A percentile compares a stretch with the other conserved stretches of the same genome.
phyloP scores from a whole-genome alignment of 2,329 filamentous ascomycete genomes.

The Geosmithia morbida region DNA sequence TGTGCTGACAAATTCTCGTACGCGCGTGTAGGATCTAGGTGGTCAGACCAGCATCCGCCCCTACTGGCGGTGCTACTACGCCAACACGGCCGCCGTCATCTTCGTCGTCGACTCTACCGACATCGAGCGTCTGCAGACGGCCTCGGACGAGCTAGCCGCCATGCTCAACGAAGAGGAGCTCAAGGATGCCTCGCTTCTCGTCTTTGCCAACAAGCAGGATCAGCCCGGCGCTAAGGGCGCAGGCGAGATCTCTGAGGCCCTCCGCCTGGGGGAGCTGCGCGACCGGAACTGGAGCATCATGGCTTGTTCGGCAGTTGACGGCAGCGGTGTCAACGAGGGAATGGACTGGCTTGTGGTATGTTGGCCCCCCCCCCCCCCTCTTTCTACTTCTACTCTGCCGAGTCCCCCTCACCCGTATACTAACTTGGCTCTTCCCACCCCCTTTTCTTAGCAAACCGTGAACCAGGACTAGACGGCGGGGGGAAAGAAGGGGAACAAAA shows the following conservation, averaged over 20 bases:
- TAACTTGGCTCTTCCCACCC: not conserved
- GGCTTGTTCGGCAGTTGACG: constrained; percentile 91
- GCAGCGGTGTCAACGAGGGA: constrained; percentile 84
- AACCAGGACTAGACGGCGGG: constrained; percentile 7
- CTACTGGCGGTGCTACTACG: constrained; percentile 99
- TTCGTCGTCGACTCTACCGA: constrained; percentile 98
- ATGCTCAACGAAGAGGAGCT: constrained; percentile 98
- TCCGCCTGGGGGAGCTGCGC: constrained; percentile 78
- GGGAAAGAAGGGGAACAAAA: no score
- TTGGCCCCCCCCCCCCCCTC: constrained; percentile 6
- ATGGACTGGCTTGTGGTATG: constrained; percentile 97
- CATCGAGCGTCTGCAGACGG: constrained; percentile 86
- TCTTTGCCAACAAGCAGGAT: constrained; percentile 99
- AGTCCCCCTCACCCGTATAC: not conserved
- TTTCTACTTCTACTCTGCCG: not conserved
- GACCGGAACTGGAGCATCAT: constrained; percentile 99
- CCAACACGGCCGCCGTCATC: constrained; percentile 94
- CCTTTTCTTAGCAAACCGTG: constrained; percentile 12
- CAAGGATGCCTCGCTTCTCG: constrained; percentile 77
- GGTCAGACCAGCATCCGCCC: constrained; percentile 97
- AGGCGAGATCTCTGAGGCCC: constrained; percentile 87
- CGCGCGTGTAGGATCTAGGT: constrained; percentile 58
- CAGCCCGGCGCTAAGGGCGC: constrained; percentile 93
- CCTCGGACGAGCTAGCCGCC: constrained; percentile 78
- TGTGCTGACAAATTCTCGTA: constrained; percentile 6